Evolutionary conservation across 192 early-diverging fungal genomes (phyloP), one percentile per base, ranked within the genome.

Genomic region (Fimicolochytrium jonesii): DNA sequence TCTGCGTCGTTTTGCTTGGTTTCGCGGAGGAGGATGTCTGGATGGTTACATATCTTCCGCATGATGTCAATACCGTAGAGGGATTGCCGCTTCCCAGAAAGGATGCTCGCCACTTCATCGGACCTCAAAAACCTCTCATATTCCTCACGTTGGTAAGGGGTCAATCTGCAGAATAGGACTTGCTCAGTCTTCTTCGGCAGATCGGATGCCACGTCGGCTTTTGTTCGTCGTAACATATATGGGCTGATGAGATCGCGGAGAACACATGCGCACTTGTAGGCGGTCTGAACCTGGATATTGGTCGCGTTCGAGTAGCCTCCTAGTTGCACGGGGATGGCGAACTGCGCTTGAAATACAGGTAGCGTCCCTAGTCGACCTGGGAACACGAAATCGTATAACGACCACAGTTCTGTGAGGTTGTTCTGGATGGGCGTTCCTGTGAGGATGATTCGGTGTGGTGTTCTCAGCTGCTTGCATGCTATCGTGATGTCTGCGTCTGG

Each of bases 41-140:
- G 92, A 57, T 99, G 96, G 66, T 99, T 97, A 67, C 96, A 99
- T 26, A 96, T 94, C 77, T 99, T 97, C 47, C 94, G 78, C 9
- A 94, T 81, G 44, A 90, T 79, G 59, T 97, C 94, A 52, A 97
- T 94, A 11, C 93, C 94, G 70, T 73, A 89, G 28, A 97, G 73
- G 28, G 89, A 89, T 44, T 96, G 87, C 46, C 89, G 75, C 41
- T 86, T 86, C 0, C 93, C 91, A 9, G 79, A 69, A 64, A 96
- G 61, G 25, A 97, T 95, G 13, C 81, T 70, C 25, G 77, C 77
- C 71, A 92, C 86, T 10, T 91, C 91, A 2, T 76, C 70, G 32
- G 88, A 88, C 18, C 77, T 72, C 45, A 95, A 66, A 67, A 89
- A 97, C 4, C 69, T 58, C 25, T 83, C 61, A 51, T 98, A 98